These are phyloP conservation scores for Xanthoconium purpureum DNA, from an alignment of 768 basidiomycete genomes.

Conservation along the genomic window DNA sequence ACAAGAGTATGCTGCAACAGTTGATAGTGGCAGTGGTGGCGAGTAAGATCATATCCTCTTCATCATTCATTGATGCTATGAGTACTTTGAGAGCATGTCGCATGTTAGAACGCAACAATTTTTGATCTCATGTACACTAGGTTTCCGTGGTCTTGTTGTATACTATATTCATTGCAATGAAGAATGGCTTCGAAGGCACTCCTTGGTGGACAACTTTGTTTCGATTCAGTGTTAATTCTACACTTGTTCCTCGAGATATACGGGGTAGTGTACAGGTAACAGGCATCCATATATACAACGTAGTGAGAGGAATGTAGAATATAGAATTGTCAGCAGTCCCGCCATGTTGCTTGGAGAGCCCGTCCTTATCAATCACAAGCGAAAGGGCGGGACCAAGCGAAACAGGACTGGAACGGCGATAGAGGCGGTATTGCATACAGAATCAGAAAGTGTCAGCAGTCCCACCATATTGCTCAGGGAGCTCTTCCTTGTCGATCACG, in stretches of 20 bases:
- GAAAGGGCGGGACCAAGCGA: conserved; percentile 58
- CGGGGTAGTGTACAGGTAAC: too few species aligned
- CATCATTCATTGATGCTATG: too few species aligned
- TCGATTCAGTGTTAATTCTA: not conserved
- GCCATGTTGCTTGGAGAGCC: conserved; percentile 71
- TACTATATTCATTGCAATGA: not conserved
- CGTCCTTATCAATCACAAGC: conserved; percentile 49
- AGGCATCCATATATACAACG: too few species aligned
- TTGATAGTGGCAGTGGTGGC: conserved; percentile 35
- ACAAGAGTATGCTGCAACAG: conserved; percentile 44
- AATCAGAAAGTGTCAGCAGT: conserved; percentile 50
- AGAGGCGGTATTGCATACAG: not conserved
- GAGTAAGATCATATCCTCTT: conserved; percentile 11
- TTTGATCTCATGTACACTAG: not conserved
- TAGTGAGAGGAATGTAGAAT: not conserved
- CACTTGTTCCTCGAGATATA: too few species aligned
- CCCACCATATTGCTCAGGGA: conserved; percentile 74
- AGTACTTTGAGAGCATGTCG: too few species aligned
- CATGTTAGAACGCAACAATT: not conserved
- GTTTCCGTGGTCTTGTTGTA: not conserved
- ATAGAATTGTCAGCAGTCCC: conserved; percentile 51
- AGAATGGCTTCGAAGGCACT: not conserved
- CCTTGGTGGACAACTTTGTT: not conserved
- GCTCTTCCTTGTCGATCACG: conserved; percentile 50
- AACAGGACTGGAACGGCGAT: conserved; percentile 45